These are phyloP conservation scores for Corchorus capsularis DNA, from an alignment of 345 rosid genomes.

Conservation along the genomic window DNA sequence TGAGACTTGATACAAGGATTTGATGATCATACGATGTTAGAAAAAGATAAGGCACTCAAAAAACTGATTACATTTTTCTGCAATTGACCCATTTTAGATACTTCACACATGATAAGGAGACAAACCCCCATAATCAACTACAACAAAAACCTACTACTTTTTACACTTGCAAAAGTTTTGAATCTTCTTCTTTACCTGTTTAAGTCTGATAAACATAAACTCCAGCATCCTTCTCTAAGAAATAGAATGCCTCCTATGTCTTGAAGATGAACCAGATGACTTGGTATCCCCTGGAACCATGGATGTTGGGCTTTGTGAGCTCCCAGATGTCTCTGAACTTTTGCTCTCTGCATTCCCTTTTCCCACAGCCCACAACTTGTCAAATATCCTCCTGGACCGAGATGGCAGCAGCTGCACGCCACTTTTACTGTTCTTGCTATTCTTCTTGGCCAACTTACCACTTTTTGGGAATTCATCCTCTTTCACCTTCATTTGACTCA, in stretches of 20 bases:
- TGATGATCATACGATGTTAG: not conserved
- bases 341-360: conserved; percentile 56
- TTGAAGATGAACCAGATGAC: conserved; percentile 66
- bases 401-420: conserved; percentile 77
- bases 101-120: not conserved
- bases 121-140: conserved; percentile 10
- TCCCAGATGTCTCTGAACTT: conserved; percentile 83
- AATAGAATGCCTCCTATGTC: conserved; percentile 77
- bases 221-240: conserved; percentile 38
- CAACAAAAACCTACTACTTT: conserved; percentile 30
- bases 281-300: conserved; percentile 62
- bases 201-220: not conserved
- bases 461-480: conserved; percentile 31
- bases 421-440: conserved; percentile 59
- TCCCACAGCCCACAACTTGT: conserved; percentile 68
- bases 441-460: conserved; percentile 44
- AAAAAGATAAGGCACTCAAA: not conserved
- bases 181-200: conserved; percentile 13
- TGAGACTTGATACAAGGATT: not conserved
- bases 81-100: not conserved
- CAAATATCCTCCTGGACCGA: conserved; percentile 80
- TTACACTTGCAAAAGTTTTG: conserved; percentile 25
- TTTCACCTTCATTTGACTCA: conserved; percentile 36
- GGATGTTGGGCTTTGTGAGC: conserved; percentile 84
- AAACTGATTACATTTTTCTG: not conserved